phyloP scores from a whole-genome alignment of 169 alveolate genomes.

The Babesia divergens region DNA sequence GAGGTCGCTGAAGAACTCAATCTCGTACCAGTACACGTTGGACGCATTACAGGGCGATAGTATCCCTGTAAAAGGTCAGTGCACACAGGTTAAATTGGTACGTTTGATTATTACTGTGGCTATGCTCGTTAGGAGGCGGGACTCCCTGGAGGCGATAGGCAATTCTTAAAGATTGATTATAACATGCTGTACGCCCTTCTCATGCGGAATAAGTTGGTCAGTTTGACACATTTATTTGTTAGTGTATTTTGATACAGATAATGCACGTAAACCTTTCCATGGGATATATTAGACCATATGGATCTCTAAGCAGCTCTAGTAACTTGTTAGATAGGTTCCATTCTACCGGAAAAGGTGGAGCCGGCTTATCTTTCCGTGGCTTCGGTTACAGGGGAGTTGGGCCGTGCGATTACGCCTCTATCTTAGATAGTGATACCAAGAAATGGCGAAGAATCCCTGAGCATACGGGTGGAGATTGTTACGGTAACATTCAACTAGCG shows the following conservation, averaged over 20 bases:
- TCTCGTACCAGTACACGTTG: slow-evolving; percentile 35
- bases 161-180: slow-evolving; percentile 48
- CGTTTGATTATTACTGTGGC: neutral
- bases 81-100: slow-evolving; percentile 58
- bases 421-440: slow-evolving; percentile 5
- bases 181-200: slow-evolving; percentile 25
- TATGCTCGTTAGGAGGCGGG: slow-evolving; percentile 50
- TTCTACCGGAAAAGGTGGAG: slow-evolving; percentile 60
- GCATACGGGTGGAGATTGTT: slow-evolving; percentile 63
- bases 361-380: slow-evolving; percentile 52
- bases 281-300: slow-evolving; percentile 50
- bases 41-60: slow-evolving; percentile 50
- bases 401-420: slow-evolving; percentile 55
- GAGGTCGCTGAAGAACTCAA: slow-evolving; percentile 59
- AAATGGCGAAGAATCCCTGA: slow-evolving; percentile 41
- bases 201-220: slow-evolving; percentile 26
- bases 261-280: slow-evolving; percentile 38
- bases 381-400: slow-evolving; percentile 60
- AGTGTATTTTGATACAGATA: slow-evolving; percentile 19
- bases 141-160: slow-evolving; percentile 64
- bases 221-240: neutral
- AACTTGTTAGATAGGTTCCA: slow-evolving; percentile 55
- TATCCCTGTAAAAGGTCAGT: slow-evolving; percentile 44
- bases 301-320: neutral
- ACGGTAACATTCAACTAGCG: slow-evolving; percentile 51